Conservation (phyloP, 108 stramenopile species). For the Bacterosira constricta region DNA sequence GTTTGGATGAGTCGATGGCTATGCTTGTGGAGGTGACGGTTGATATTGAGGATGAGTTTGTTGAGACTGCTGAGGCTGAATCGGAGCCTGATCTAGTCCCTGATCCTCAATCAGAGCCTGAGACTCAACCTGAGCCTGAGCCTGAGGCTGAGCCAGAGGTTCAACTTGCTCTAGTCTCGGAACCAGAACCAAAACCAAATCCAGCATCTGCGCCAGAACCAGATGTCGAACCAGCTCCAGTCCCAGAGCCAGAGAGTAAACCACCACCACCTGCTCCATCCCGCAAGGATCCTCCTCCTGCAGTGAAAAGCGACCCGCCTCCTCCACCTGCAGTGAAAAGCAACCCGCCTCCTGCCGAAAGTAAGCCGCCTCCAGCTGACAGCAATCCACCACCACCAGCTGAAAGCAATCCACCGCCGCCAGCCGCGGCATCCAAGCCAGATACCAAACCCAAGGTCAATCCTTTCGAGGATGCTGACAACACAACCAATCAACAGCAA, state of each 20-base stretch:
- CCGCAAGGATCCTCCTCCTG: background rate
- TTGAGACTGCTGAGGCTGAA: background rate
- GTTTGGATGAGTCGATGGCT: background rate
- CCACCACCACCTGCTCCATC: background rate
- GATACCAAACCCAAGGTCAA: background rate
- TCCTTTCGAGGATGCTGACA: conserved; percentile 8
- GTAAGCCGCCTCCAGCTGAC: background rate
- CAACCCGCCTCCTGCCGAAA: background rate
- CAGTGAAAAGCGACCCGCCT: background rate
- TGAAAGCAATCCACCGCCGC: background rate
- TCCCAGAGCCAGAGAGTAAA: conserved; percentile 1
- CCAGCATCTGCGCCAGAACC: too few species aligned
- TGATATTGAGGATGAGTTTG: background rate
- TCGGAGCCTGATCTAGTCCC: background rate
- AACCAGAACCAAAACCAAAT: too few species aligned
- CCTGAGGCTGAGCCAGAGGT: conserved; percentile 11
- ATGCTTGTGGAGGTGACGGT: background rate
- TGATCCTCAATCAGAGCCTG: background rate
- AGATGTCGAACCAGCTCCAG: conserved; percentile 1
- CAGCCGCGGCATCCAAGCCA: conserved; percentile 2
- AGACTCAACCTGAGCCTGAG: conserved; percentile 7
- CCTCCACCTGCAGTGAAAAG: background rate
- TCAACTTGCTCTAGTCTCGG: background rate
- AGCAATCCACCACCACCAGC: background rate
- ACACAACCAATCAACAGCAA: background rate